phyloP scores from a whole-genome alignment of 148 eudicot species.

The Arctostaphylos glauca region DNA sequence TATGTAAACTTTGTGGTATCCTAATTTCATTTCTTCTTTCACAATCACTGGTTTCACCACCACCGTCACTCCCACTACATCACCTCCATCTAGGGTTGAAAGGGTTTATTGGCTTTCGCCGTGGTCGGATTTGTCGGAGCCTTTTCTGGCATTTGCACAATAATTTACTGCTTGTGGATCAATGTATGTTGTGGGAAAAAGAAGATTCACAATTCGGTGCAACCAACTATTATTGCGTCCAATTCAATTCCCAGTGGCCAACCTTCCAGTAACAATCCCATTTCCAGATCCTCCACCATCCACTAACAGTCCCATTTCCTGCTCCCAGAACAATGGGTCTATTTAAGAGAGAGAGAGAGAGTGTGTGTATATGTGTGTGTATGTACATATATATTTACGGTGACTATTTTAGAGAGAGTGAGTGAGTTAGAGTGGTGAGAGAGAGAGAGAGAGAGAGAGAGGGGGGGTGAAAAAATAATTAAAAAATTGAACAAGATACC shows the following conservation, averaged over 20 bases:
- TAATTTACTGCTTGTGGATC: conserved; percentile 63
- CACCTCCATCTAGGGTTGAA: conserved; percentile 38
- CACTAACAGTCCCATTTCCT: too few species aligned
- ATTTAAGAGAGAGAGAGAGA: too few species aligned
- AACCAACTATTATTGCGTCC: conserved; percentile 64
- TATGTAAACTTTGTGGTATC: conserved; percentile 53
- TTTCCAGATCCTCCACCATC: conserved; percentile 67
- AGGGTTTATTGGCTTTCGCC: conserved; percentile 69
- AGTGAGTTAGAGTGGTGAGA: too few species aligned
- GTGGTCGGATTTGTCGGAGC: conserved; percentile 80
- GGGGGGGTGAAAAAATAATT: too few species aligned
- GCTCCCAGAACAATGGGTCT: too few species aligned
- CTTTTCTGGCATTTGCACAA: conserved; percentile 57
- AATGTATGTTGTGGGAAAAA: conserved; percentile 84
- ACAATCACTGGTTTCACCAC: conserved; percentile 13
- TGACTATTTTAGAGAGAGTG: too few species aligned
- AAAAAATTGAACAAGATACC: too few species aligned
- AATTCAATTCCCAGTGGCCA: conserved; percentile 41
- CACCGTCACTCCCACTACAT: conserved; percentile 28
- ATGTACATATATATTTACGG: too few species aligned
- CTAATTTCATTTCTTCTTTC: neutral
- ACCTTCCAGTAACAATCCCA: conserved; percentile 50
- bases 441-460: too few species aligned
- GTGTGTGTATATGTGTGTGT: too few species aligned
- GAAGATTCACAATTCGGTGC: conserved; percentile 88